A percentile compares a stretch with the other conserved stretches of the same genome.
Conservation (phyloP, 768 basidiomycete genomes). For the Astraeus odoratus region DNA sequence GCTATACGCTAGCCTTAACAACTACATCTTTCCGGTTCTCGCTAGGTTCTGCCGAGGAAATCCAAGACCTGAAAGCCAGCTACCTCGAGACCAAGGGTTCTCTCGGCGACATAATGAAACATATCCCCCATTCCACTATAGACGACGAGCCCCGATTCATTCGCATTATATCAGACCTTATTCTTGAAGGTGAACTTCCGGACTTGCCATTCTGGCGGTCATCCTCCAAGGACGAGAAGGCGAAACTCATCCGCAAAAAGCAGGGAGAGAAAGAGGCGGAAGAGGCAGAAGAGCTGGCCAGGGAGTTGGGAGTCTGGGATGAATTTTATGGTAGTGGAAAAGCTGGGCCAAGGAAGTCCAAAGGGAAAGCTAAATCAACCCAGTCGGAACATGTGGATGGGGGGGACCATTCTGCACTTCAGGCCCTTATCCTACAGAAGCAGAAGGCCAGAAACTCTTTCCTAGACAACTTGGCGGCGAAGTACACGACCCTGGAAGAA, state of each 20-base stretch:
- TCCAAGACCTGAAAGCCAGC: slow-evolving; percentile 67
- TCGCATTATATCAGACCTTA: slow-evolving; percentile 55
- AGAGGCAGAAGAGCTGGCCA: slow-evolving; percentile 80
- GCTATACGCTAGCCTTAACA: not conserved
- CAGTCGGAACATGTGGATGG: slow-evolving; percentile 35
- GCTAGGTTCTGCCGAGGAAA: slow-evolving; percentile 80
- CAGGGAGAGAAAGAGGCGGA: slow-evolving; percentile 70
- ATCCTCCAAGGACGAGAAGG: slow-evolving; percentile 74
- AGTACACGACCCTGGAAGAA: slow-evolving; percentile 51
- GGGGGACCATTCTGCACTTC: slow-evolving; percentile 62
- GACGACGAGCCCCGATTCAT: slow-evolving; percentile 87
- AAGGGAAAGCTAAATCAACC: slow-evolving; percentile 42
- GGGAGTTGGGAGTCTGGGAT: slow-evolving; percentile 90
- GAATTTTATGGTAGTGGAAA: slow-evolving; percentile 83
- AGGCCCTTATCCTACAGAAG: slow-evolving; percentile 77
- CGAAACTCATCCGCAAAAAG: slow-evolving; percentile 65
- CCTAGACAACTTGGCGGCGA: slow-evolving; percentile 67
- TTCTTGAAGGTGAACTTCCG: slow-evolving; percentile 53
- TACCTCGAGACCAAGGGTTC: slow-evolving; percentile 70
- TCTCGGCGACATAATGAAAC: slow-evolving; percentile 73
- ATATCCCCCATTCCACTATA: slow-evolving; percentile 78
- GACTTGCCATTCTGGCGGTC: slow-evolving; percentile 57
- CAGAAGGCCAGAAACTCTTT: slow-evolving; percentile 65
- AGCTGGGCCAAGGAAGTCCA: slow-evolving; percentile 48
- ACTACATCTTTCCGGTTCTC: not conserved